Percentiles rank a stretch among this genome's conserved stretches.
These are phyloP conservation scores for Magnolia sinica DNA, from an alignment of 164 flowering plant species.

Conservation along the genomic window DNA sequence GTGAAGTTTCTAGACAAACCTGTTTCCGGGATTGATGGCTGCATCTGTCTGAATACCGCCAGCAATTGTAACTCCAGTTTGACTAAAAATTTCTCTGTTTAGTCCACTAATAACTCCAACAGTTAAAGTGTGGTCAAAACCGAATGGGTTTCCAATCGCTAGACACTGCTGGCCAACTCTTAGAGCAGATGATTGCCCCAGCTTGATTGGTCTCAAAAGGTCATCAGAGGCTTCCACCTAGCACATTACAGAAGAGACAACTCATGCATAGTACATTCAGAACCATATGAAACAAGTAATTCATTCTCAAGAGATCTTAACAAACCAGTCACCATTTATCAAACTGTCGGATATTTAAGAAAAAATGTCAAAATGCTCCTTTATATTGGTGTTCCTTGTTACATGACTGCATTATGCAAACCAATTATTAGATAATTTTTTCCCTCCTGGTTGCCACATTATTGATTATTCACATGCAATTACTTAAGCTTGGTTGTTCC, in stretches of 20 bases:
- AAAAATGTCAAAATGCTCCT: not conserved
- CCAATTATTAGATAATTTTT: too few species aligned
- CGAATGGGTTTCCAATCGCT: slow-evolving; percentile 98
- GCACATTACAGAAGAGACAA: slow-evolving; percentile 12
- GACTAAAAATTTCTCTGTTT: slow-evolving; percentile 88
- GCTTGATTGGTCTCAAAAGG: slow-evolving; percentile 68
- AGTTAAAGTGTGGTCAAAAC: slow-evolving; percentile 96
- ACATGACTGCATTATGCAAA: too few species aligned
- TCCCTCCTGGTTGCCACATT: too few species aligned
- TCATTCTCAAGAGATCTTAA: not conserved
- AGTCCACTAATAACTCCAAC: slow-evolving; percentile 94
- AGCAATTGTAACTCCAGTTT: slow-evolving; percentile 86
- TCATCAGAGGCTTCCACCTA: slow-evolving; percentile 84
- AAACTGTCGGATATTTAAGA: not conserved
- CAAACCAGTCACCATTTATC: not conserved
- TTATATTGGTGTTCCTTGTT: not conserved
- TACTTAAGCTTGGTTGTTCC: too few species aligned
- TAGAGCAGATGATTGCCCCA: slow-evolving; percentile 67
- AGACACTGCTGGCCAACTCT: slow-evolving; percentile 91
- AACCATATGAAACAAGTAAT: not conserved
- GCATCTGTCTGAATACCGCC: slow-evolving; percentile 99
- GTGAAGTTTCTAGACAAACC: slow-evolving; percentile 36
- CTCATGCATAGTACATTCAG: not conserved
- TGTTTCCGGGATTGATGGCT: slow-evolving; percentile 97
- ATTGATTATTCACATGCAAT: too few species aligned